A percentile compares a stretch with the other conserved stretches of the same genome.
These are phyloP conservation scores for Alnus glutinosa DNA, from an alignment of 306 rosid genomes.

Conservation along the genomic window DNA sequence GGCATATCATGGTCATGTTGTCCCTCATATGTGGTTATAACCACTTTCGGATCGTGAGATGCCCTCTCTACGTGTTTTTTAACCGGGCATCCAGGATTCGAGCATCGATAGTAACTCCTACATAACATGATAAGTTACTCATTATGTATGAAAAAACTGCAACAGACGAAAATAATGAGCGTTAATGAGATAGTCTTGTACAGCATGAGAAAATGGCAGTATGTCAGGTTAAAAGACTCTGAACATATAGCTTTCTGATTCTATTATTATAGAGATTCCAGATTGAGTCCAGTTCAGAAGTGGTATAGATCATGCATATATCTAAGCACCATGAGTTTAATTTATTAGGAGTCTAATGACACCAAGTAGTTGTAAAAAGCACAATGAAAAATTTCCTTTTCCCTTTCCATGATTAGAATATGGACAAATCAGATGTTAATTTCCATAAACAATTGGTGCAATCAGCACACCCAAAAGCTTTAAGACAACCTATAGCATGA, in stretches of 20 bases:
- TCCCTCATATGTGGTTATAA: slow-evolving; percentile 82
- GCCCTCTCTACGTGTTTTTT: slow-evolving; percentile 93
- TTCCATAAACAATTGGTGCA: neutral
- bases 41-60: slow-evolving; percentile 59
- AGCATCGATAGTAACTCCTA: slow-evolving; percentile 96
- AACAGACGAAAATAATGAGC: neutral
- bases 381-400: neutral
- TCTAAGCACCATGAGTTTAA: neutral
- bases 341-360: neutral
- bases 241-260: neutral
- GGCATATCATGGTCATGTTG: slow-evolving; percentile 74
- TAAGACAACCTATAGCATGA: neutral
- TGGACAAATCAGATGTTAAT: neutral
- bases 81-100: slow-evolving; percentile 80
- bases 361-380: neutral
- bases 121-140: slow-evolving; percentile 13
- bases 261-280: neutral
- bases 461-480: neutral
- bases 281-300: neutral
- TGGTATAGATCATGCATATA: neutral
- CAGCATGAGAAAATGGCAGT: neutral
- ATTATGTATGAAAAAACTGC: neutral
- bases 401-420: slow-evolving; percentile 7
- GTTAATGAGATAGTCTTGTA: neutral
- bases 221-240: neutral